These are phyloP conservation scores for Phytophthora boehmeriae DNA, from an alignment of 352 stramenopile genomes.

Conservation along the genomic window DNA sequence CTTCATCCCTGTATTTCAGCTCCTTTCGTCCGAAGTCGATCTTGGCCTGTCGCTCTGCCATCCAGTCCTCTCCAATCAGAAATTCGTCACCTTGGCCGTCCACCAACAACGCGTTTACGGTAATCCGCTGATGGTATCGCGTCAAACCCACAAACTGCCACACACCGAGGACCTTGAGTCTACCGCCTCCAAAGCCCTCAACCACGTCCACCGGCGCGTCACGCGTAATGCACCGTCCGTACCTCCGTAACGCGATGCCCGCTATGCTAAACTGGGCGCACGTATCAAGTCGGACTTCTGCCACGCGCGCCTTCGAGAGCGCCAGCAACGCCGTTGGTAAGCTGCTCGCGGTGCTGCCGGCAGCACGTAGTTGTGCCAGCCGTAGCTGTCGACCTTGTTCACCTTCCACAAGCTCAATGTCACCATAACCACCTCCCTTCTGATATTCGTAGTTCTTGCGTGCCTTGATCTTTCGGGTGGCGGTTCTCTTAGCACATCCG, in stretches of 20 bases:
- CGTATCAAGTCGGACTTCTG: slow-evolving; percentile 12
- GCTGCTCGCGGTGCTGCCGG: neutral
- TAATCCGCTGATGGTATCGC: slow-evolving; percentile 1
- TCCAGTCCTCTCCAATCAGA: slow-evolving; percentile 17
- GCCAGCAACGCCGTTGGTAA: slow-evolving; percentile 9
- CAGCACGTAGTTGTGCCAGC: slow-evolving; percentile 2
- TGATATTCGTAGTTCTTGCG: slow-evolving; percentile 6
- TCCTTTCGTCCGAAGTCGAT: too few relatives aligned
- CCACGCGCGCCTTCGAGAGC: neutral
- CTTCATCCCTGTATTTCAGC: neutral
- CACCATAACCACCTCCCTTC: slow-evolving; percentile 3
- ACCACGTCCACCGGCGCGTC: too few relatives aligned
- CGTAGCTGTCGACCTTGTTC: neutral
- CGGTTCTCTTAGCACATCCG: too few relatives aligned
- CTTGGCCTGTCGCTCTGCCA: too few relatives aligned
- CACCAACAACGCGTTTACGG: slow-evolving; percentile 3
- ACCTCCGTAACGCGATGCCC: neutral
- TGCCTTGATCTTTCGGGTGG: too few relatives aligned
- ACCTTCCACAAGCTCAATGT: neutral
- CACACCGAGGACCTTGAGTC: neutral
- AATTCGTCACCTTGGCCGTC: slow-evolving; percentile 6
- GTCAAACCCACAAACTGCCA: slow-evolving; percentile 4
- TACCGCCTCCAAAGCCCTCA: neutral
- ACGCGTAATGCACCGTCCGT: slow-evolving; percentile 1
- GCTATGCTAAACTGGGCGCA: too few relatives aligned